Conservation (phyloP, 164 flowering plant genomes). For the Kingdonia uniflora region DNA sequence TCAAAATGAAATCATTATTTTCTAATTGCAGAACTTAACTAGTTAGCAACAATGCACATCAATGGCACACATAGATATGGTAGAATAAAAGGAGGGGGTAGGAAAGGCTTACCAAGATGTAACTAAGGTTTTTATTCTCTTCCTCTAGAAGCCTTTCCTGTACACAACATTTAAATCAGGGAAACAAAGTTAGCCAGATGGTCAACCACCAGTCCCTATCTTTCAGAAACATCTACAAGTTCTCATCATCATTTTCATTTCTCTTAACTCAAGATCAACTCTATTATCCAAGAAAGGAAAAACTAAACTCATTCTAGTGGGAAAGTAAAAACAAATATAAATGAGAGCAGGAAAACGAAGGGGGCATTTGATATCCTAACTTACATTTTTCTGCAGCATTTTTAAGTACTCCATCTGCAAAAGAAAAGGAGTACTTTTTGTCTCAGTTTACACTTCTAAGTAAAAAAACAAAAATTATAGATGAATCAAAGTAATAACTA, state of each 20-base stretch:
- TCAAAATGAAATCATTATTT: no score
- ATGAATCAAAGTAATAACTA: no score
- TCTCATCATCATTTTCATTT: no score
- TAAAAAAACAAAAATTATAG: constrained; percentile 10
- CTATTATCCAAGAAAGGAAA: constrained; percentile 23
- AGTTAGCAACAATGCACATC: no score
- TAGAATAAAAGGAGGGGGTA: background rate
- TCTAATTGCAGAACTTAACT: no score
- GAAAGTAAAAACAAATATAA: background rate
- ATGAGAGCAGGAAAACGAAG: constrained; percentile 17
- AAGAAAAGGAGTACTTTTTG: background rate
- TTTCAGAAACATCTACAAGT: no score
- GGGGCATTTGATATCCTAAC: constrained; percentile 4
- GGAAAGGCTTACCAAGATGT: constrained; percentile 19
- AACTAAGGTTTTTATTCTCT: constrained; percentile 36
- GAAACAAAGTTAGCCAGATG: no score
- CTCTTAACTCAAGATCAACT: background rate
- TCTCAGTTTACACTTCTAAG: no score
- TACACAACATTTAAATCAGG: background rate
- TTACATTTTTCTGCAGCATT: background rate
- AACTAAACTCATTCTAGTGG: no score
- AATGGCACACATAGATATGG: no score
- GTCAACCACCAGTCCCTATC: background rate
- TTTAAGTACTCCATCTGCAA: background rate
- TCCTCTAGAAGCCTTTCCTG: constrained; percentile 39